phyloP scores from a whole-genome alignment of 331 rosid species.

The Quercus lobata region DNA sequence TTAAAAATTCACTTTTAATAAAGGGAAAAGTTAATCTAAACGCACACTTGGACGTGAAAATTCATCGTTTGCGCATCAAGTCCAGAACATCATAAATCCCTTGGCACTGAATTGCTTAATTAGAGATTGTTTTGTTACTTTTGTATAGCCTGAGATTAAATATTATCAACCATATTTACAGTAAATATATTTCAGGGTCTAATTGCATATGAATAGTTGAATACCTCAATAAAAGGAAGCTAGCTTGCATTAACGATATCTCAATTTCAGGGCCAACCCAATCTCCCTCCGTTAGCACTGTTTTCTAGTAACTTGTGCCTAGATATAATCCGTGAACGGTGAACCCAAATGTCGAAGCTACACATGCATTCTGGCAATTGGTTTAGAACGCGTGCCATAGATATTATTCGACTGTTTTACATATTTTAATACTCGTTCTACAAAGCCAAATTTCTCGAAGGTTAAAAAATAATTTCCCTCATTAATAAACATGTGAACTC shows the following conservation, averaged over 20 bases:
- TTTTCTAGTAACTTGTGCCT: constrained; percentile 48
- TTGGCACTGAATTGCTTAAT: too few relatives aligned
- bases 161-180: neutral
- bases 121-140: too few relatives aligned
- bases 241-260: neutral
- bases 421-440: neutral
- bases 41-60: neutral
- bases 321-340: constrained; percentile 13
- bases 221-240: neutral
- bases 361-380: constrained; percentile 3
- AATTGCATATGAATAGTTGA: neutral
- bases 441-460: constrained; percentile 32
- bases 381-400: neutral
- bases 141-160: neutral
- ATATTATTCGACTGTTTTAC: neutral
- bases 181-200: neutral
- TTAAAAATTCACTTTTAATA: too few relatives aligned
- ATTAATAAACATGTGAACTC: neutral
- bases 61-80: neutral
- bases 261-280: constrained; percentile 6
- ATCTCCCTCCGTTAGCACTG: constrained; percentile 9
- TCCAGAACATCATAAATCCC: too few relatives aligned
- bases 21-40: too few relatives aligned
- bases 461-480: neutral
- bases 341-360: constrained; percentile 21